Conservation (phyloP, 352 stramenopile genomes). For the Phytophthora lateralis region DNA sequence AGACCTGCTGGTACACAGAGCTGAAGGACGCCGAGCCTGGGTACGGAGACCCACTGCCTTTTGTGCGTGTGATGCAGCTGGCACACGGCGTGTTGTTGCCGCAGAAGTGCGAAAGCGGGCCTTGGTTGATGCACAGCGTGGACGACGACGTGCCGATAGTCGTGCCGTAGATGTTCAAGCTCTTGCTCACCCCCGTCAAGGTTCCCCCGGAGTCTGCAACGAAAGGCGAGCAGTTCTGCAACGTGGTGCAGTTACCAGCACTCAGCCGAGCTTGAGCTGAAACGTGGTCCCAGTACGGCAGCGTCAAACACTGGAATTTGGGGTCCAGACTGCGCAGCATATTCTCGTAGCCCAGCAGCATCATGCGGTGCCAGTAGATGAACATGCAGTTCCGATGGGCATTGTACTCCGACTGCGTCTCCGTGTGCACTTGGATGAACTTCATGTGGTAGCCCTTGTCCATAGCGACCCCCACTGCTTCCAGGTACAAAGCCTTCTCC, state of each 20-base stretch:
- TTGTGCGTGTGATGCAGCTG: conserved; percentile 39
- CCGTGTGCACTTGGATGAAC: conserved; percentile 68
- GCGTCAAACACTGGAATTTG: conserved; percentile 57
- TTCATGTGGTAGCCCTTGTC: conserved; percentile 44
- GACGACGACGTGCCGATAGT: conserved; percentile 33
- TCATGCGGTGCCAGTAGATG: conserved; percentile 75
- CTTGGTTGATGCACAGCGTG: conserved; percentile 35
- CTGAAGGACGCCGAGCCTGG: conserved; percentile 42
- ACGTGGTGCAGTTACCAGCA: conserved; percentile 30
- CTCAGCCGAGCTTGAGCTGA: conserved; percentile 24
- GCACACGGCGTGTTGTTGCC: conserved; percentile 38
- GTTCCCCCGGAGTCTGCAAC: conserved; percentile 42
- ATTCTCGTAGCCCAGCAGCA: conserved; percentile 72
- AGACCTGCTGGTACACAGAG: conserved; percentile 53
- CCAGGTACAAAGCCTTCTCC: conserved; percentile 51
- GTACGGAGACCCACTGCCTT: conserved; percentile 26
- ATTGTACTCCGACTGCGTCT: conserved; percentile 46
- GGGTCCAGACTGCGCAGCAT: conserved; percentile 59
- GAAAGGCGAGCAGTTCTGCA: conserved; percentile 47
- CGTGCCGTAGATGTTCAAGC: conserved; percentile 21
- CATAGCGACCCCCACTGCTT: conserved; percentile 48
- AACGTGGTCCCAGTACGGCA: conserved; percentile 70
- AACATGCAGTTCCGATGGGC: conserved; percentile 70
- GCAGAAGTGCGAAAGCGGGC: conserved; percentile 54
- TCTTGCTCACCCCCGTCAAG: conserved; percentile 12